Percentiles rank a stretch among this genome's conserved stretches.
These are phyloP conservation scores for Auriculariales sp. DNA, from an alignment of 768 basidiomycete genomes.

Conservation along the genomic window DNA sequence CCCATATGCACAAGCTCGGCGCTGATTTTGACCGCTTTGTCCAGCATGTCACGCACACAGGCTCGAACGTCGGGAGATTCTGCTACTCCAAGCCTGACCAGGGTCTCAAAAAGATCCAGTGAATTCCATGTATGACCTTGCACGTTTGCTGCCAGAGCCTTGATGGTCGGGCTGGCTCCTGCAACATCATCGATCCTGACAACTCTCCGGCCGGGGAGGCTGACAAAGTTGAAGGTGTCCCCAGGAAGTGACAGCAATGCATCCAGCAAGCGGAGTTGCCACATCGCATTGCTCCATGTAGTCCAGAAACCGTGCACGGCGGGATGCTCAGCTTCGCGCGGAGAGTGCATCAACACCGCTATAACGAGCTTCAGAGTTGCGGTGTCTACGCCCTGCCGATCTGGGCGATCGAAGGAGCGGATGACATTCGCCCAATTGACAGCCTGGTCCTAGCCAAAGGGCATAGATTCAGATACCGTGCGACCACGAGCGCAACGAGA, in stretches of 20 bases:
- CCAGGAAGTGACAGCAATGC: slow-evolving; percentile 77
- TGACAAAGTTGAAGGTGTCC: slow-evolving; percentile 87
- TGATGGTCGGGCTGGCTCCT: slow-evolving; percentile 78
- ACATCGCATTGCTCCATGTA: slow-evolving; percentile 70
- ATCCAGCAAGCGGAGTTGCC: slow-evolving; percentile 77
- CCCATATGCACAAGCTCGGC: slow-evolving; percentile 93
- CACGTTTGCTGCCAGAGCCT: slow-evolving; percentile 76
- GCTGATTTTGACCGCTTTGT: slow-evolving; percentile 85
- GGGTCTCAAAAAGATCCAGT: slow-evolving; percentile 73
- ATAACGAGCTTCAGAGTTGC: slow-evolving; percentile 81
- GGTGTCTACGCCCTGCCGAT: slow-evolving; percentile 76
- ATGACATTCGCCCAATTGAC: slow-evolving; percentile 76
- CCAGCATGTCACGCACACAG: slow-evolving; percentile 80
- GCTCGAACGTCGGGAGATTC: slow-evolving; percentile 56
- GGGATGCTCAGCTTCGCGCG: slow-evolving; percentile 60
- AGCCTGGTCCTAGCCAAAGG: slow-evolving; percentile 32
- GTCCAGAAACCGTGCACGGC: slow-evolving; percentile 80
- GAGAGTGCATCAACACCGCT: slow-evolving; percentile 70
- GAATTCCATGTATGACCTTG: slow-evolving; percentile 94
- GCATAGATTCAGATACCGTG: neutral
- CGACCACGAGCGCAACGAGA: slow-evolving; percentile 8
- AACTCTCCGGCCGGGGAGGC: slow-evolving; percentile 67
- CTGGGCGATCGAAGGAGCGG: slow-evolving; percentile 72
- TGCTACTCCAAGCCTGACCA: slow-evolving; percentile 66
- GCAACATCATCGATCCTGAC: slow-evolving; percentile 84